Evolutionary conservation across 2,329 filamentous ascomycete species (phyloP), one percentile per base, ranked within the genome.

Genomic region (Colletotrichum trifolii): DNA sequence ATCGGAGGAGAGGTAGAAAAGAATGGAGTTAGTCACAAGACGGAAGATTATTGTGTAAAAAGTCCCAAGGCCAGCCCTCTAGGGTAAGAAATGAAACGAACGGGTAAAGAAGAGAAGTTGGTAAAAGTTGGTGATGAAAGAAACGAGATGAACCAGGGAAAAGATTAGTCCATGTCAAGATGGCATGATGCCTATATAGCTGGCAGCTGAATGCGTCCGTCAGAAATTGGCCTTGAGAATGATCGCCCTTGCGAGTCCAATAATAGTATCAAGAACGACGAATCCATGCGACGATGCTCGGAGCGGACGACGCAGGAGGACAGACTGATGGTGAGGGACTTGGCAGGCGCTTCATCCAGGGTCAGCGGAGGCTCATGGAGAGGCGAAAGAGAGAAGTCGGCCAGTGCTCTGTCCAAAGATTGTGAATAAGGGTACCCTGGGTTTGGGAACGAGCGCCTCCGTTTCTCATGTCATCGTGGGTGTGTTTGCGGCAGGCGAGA

Each of bases 61-160:
- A 33, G 49, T 54, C 6, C 42, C 64, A 64, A 39, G 47, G 40
- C 63, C 63, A 66, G 61, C 61, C 65, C 65, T 56, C 49, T 57
- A 54, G 56, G 54, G 61, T 50, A 56, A 67, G 53, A 65, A 67
- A 59, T 47, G 59, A 64, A 67, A 58, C 61, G 65, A 67, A 57
- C 40, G 64, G 38, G 47, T 40, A 50, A 46, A 49, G 48, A 65
- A 60, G 52, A 34, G 36, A 48, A 65, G 12, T 40, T 48, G 47
- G 40, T 47, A 53, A 53, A 56, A 45, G 43, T 46, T 60, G 54
- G 47, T 57, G 56, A 54, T 52, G 57, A 54, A 53, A 50, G 49
- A 46, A 65, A 61, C 46, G 52, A 60, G 48, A 64, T 66, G 59
- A 46, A n/a, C 53, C 35, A 48, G 39, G 54, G 53, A 54, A 46